Evolutionary conservation across 2,329 filamentous ascomycete species (phyloP).

Genomic region (Microdochium bolleyi): DNA sequence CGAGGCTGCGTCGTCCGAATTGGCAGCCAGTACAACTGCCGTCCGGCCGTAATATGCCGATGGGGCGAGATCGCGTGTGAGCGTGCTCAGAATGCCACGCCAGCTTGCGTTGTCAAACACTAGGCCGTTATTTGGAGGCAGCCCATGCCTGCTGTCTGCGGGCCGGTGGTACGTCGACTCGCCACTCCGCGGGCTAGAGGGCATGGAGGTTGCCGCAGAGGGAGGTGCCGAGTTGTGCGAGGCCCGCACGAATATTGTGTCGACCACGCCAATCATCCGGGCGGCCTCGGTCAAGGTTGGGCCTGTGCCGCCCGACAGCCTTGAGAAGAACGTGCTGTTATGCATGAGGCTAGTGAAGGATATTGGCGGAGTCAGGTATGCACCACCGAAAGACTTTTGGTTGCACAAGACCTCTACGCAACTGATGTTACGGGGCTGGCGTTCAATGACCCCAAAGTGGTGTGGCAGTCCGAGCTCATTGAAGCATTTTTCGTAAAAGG

Average conservation of each 20-base stretch:
- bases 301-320: slow-evolving; percentile 39
- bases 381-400: slow-evolving; percentile 71
- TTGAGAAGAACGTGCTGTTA: slow-evolving; percentile 40
- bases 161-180: slow-evolving; percentile 9
- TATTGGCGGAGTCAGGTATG: slow-evolving; percentile 70
- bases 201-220: slow-evolving; percentile 36
- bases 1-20: slow-evolving; percentile 67
- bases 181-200: slow-evolving; percentile 34
- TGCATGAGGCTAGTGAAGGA: slow-evolving; percentile 53
- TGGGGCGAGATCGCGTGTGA: slow-evolving; percentile 75
- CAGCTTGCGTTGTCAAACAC: slow-evolving; percentile 77
- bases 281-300: slow-evolving; percentile 67
- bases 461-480: slow-evolving; percentile 82
- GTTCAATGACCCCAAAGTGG: slow-evolving; percentile 67
- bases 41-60: slow-evolving; percentile 72
- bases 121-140: slow-evolving; percentile 45
- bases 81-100: slow-evolving; percentile 76
- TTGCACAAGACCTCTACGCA: slow-evolving; percentile 66
- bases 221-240: slow-evolving; percentile 31
- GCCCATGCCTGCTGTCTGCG: slow-evolving; percentile 13
- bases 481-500: slow-evolving; percentile 80
- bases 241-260: slow-evolving; percentile 66
- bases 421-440: slow-evolving; percentile 53
- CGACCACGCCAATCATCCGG: slow-evolving; percentile 69
- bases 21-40: slow-evolving; percentile 67